Evolutionary conservation across 2,329 filamentous ascomycete species (phyloP), one percentile per base, ranked within the genome.

Genomic region (Xylariales sp.): DNA sequence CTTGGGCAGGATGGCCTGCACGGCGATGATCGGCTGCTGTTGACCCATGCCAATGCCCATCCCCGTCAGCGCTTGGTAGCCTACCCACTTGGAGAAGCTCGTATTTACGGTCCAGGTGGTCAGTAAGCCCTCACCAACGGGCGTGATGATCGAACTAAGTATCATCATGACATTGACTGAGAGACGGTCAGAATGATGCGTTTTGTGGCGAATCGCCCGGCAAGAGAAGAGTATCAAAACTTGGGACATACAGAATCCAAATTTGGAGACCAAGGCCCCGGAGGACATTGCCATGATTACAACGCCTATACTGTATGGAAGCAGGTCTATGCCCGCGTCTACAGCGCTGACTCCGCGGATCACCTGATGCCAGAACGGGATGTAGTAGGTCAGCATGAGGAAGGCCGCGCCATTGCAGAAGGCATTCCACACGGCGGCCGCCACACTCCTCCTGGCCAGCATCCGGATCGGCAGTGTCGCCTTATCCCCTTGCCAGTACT

Each of bases 331-430:
- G 4, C 68, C 67, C 1, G 64, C 61, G 37, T 62, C 45, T 3
- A 64, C 59, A 7, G 68, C 62, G 2, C 56, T 58, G 5, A 58
- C 53, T 21, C 54, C 55, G 33, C 64, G 53, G 32, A 70, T 62
- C 7, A 63, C 65, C 41, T 73, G 70, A 49, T 72, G 74, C 66
- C 69, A 76, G 37, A 74, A 59, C 8, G 71, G 69, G 5, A 75
- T 54, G 48, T 63, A 72, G 50, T 68, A 69, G 5, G 17, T 7
- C 11, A 33, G 16, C 16, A 75, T 73, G 40, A 79, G 69, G 38
- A 84, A 66, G 37, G 82, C 54, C 2, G 55, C 44, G 13, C 59
- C 63, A 23, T 62, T 44, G 32, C 56, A 57, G 32, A 59, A 47
- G 16, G 55, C 54, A 1, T 54, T 46, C 29, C 48, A 58, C 27